Conservation (phyloP, 2,329 filamentous ascomycete species). For the Ciborinia camelliae region DNA sequence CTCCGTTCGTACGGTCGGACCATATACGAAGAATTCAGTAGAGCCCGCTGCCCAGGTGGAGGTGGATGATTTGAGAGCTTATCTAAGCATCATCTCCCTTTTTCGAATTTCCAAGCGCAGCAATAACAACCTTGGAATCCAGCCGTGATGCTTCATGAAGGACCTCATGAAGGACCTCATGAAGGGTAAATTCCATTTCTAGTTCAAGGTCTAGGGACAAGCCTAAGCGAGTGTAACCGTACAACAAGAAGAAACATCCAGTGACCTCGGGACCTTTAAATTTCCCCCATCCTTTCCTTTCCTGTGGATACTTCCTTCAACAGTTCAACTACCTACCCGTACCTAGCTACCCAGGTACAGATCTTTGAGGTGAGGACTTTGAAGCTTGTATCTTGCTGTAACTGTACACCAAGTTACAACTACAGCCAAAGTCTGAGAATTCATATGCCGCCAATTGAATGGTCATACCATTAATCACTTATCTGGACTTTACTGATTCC, state of each 20-base stretch:
- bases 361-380: too few relatives aligned
- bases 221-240: slow-evolving; percentile 7
- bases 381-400: neutral
- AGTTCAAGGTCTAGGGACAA: too few relatives aligned
- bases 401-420: neutral
- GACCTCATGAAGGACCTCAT: too few relatives aligned
- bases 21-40: too few relatives aligned
- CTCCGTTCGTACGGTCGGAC: neutral
- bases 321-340: too few relatives aligned
- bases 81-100: neutral
- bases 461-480: neutral
- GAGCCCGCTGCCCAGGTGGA: too few relatives aligned
- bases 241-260: slow-evolving; percentile 1
- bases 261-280: neutral
- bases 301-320: too few relatives aligned
- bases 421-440: neutral
- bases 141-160: too few relatives aligned
- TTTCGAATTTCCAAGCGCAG: too few relatives aligned
- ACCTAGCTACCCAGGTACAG: neutral
- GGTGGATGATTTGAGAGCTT: neutral
- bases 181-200: too few relatives aligned
- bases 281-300: neutral
- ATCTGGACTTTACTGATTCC: neutral
- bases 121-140: too few relatives aligned
- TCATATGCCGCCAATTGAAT: neutral